Percentiles rank a stretch among this genome's conserved stretches.
phyloP scores from a whole-genome alignment of 768 basidiomycete genomes.

The Boletus insuetus region DNA sequence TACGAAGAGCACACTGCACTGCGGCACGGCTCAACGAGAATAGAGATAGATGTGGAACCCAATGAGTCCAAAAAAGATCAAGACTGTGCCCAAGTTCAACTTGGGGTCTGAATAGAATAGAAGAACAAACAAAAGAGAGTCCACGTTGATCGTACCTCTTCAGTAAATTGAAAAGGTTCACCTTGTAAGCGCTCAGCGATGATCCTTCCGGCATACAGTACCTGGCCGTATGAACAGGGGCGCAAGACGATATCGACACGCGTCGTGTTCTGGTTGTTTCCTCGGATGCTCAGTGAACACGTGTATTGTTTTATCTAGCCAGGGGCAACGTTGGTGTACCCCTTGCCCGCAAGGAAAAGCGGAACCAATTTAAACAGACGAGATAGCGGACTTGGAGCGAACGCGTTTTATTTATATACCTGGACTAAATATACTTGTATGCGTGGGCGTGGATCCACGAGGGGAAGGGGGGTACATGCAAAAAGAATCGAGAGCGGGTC shows the following conservation, averaged over 20 bases:
- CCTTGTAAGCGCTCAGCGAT: neutral
- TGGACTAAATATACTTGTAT: slow-evolving; percentile 9
- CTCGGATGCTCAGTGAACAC: slow-evolving; percentile 1
- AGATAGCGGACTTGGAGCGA: neutral
- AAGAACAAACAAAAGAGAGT: too few relatives aligned
- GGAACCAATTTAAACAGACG: neutral
- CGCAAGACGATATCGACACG: slow-evolving; percentile 11
- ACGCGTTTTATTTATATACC: slow-evolving; percentile 13
- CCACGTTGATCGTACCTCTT: too few relatives aligned
- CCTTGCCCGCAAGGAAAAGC: too few relatives aligned
- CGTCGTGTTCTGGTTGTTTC: neutral
- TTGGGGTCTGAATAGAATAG: too few relatives aligned
- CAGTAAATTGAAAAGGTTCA: too few relatives aligned
- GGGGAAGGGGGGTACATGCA: neutral
- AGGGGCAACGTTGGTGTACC: neutral
- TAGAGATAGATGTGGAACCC: too few relatives aligned
- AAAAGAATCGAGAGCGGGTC: slow-evolving; percentile 5
- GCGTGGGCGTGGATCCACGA: neutral
- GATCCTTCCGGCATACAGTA: slow-evolving; percentile 18
- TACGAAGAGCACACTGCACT: too few relatives aligned
- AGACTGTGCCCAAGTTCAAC: too few relatives aligned
- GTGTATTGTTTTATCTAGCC: neutral
- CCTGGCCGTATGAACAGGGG: slow-evolving; percentile 4
- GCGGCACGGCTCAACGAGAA: too few relatives aligned
- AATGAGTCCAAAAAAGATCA: too few relatives aligned